Percentiles rank a stretch among this genome's conserved stretches.
Evolutionary conservation across 2,329 filamentous ascomycete genomes (phyloP).

Genomic region (Paecilomyces sp.): DNA sequence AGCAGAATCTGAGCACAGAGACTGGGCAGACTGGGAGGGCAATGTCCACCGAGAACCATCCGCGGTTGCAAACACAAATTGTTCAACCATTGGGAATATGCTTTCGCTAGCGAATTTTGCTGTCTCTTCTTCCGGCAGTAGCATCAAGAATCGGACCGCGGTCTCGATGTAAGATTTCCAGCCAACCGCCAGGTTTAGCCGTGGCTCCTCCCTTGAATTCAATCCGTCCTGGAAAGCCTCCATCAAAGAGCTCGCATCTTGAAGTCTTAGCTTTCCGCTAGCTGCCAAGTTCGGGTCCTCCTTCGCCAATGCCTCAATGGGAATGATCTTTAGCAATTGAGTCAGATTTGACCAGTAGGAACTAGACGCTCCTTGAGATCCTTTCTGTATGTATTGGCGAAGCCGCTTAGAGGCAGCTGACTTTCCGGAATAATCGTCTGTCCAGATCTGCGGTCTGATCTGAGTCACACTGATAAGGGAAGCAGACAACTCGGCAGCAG

Average conservation of each 20-base stretch:
- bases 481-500: constrained; percentile 63
- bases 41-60: constrained; percentile 47
- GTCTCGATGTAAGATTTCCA: constrained; percentile 70
- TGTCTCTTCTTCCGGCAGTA: constrained; percentile 42
- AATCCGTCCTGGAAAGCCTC: constrained; percentile 65
- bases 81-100: constrained; percentile 46
- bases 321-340: constrained; percentile 53
- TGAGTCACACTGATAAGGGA: constrained; percentile 61
- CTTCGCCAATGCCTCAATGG: constrained; percentile 38
- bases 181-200: constrained; percentile 58
- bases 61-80: constrained; percentile 45
- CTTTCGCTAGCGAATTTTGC: constrained; percentile 39
- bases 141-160: constrained; percentile 47
- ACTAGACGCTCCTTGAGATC: constrained; percentile 68
- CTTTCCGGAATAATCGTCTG: constrained; percentile 53
- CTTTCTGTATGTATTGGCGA: constrained; percentile 67
- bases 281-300: constrained; percentile 14
- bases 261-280: constrained; percentile 22
- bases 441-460: constrained; percentile 66
- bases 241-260: constrained; percentile 56
- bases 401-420: constrained; percentile 53
- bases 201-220: constrained; percentile 65
- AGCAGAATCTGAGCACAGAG: constrained; percentile 34
- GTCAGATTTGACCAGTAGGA: constrained; percentile 68
- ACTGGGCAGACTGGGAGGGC: constrained; percentile 29